Conservation (phyloP, 2,329 filamentous ascomycete genomes). For the Anisogramma anomala region DNA sequence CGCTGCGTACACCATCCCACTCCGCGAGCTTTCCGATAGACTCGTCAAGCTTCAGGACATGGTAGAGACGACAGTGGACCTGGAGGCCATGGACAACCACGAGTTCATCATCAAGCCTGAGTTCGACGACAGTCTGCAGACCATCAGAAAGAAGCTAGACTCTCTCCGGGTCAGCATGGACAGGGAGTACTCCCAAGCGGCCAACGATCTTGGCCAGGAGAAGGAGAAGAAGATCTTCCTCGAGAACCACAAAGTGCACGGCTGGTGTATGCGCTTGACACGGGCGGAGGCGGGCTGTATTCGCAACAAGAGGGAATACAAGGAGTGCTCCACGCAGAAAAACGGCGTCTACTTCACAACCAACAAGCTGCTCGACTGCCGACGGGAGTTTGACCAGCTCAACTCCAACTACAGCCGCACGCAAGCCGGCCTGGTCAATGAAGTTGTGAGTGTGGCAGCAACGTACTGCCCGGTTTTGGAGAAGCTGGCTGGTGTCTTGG, state of each 20-base stretch:
- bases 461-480: conserved; percentile 93
- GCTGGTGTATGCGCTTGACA: conserved; percentile 92
- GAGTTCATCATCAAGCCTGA: conserved; percentile 99
- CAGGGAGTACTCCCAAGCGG: conserved; percentile 64
- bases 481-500: conserved; percentile 73
- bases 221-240: conserved; percentile 98
- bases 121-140: conserved; percentile 77
- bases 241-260: conserved; percentile 90
- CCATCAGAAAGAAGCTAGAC: conserved; percentile 87
- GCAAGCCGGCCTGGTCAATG: conserved; percentile 78
- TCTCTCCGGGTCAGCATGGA: conserved; percentile 74
- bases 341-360: conserved; percentile 99
- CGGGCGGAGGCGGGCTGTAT: conserved; percentile 86
- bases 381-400: conserved; percentile 86
- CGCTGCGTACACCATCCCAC: conserved; percentile 71
- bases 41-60: conserved; percentile 86
- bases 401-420: conserved; percentile 92
- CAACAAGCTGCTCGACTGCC: conserved; percentile 61
- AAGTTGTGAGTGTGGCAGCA: conserved; percentile 85
- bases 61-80: conserved; percentile 95
- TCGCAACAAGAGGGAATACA: conserved; percentile 77
- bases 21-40: conserved; percentile 64
- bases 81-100: conserved; percentile 89
- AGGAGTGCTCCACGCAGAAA: conserved; percentile 96
- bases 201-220: conserved; percentile 76